Evolutionary conservation across 441 rosid genomes (phyloP).

Genomic region (Melastoma candidum): DNA sequence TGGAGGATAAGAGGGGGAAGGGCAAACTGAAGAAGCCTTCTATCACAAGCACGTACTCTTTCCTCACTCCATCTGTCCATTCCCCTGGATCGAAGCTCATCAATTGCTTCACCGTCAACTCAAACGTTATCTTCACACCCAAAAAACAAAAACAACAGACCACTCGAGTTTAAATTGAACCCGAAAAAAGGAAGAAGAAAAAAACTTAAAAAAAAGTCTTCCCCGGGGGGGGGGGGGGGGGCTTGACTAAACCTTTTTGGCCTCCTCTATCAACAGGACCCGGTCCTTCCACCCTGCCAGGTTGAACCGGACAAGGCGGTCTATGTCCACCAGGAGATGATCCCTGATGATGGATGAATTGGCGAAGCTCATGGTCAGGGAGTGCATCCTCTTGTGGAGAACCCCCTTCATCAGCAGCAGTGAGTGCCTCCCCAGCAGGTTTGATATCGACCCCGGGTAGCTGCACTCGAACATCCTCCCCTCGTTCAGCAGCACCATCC

Average conservation of each 20-base stretch:
- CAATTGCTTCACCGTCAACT: conserved; percentile 76
- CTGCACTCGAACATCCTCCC: conserved; percentile 91
- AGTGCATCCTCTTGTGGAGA: conserved; percentile 88
- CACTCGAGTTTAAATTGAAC: too few species aligned
- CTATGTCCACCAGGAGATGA: conserved; percentile 75
- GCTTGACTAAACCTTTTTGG: conserved; percentile 59
- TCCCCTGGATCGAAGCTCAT: conserved; percentile 93
- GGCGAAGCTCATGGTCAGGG: conserved; percentile 87
- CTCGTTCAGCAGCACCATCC: conserved; percentile 80
- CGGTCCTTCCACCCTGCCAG: conserved; percentile 80
- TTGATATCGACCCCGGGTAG: conserved; percentile 84
- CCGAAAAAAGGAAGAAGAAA: too few species aligned
- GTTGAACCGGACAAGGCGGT: conserved; percentile 84
- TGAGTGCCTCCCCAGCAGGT: conserved; percentile 86
- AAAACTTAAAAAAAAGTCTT: too few species aligned
- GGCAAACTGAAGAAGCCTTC: conserved; percentile 92
- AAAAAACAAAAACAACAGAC: too few species aligned
- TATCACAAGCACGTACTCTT: conserved; percentile 79
- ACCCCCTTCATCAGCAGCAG: conserved; percentile 75
- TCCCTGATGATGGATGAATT: conserved; percentile 62
- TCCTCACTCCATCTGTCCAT: conserved; percentile 82
- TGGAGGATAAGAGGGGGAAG: conserved; percentile 60
- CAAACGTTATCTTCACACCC: conserved; percentile 66
- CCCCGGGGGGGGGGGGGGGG: too few species aligned
- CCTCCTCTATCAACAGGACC: conserved; percentile 88